Conservation (phyloP, 2,329 filamentous ascomycete genomes). For the Fusarium staphyleae region DNA sequence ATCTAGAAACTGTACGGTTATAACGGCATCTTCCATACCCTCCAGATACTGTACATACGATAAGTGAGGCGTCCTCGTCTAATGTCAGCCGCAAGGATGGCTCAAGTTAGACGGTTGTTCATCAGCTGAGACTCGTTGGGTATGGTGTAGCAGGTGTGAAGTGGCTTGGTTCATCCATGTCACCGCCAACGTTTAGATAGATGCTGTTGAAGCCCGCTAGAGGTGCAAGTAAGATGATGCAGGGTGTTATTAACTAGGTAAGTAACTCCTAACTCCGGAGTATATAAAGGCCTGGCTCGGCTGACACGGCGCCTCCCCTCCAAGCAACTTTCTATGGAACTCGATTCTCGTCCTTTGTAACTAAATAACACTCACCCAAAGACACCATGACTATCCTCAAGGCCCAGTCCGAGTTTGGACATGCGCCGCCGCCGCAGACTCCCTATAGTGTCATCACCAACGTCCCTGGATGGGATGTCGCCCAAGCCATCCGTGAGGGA, state of each 20-base stretch:
- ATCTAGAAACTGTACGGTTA: slow-evolving; percentile 1
- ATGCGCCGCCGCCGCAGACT: slow-evolving; percentile 55
- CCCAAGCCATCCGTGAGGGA: slow-evolving; percentile 51
- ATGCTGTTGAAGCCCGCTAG: too few relatives aligned
- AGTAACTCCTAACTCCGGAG: too few relatives aligned
- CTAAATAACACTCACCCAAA: neutral
- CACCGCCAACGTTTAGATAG: neutral
- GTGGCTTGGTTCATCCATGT: neutral
- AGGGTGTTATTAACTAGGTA: too few relatives aligned
- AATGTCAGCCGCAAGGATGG: neutral
- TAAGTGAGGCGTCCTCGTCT: neutral
- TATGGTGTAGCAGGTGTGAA: neutral
- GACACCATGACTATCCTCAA: slow-evolving; percentile 47
- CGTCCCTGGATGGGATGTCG: slow-evolving; percentile 52
- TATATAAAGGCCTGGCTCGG: too few relatives aligned
- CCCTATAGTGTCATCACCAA: slow-evolving; percentile 58
- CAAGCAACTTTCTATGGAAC: too few relatives aligned
- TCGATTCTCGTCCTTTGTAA: neutral
- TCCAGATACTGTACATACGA: neutral
- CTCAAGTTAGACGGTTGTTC: neutral
- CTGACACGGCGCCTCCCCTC: neutral
- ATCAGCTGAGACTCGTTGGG: neutral
- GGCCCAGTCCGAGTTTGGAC: slow-evolving; percentile 51
- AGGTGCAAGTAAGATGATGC: neutral
- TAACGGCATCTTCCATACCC: slow-evolving; percentile 5